Conservation (phyloP, 257 asterid species). For the Nicotiana benthamiana region DNA sequence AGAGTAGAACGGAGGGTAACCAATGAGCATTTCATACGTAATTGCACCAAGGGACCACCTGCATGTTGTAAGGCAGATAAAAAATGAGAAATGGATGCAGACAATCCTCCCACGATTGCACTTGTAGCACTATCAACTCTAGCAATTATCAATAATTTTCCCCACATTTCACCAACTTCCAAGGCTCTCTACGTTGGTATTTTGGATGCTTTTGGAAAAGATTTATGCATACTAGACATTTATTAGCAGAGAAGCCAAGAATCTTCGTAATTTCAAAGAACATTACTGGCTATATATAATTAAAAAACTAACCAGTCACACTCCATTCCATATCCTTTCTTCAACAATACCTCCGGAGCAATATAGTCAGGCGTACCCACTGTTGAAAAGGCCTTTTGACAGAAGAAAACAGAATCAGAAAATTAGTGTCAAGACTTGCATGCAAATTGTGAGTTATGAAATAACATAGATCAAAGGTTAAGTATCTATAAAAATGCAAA, state of each 20-base stretch:
- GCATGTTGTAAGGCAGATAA: neutral
- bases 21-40: conserved; percentile 18
- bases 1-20: conserved; percentile 20
- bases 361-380: conserved; percentile 11
- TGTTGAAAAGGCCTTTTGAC: conserved; percentile 7
- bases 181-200: neutral
- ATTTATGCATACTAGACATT: neutral
- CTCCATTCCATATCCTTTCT: conserved; percentile 12
- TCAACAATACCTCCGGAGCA: conserved; percentile 7
- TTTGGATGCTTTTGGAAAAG: neutral
- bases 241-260: neutral
- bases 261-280: neutral
- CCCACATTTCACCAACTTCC: neutral
- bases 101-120: neutral
- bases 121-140: neutral
- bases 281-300: neutral
- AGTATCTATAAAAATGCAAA: neutral
- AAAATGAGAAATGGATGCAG: neutral
- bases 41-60: conserved; percentile 20
- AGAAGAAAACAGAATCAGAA: neutral
- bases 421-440: neutral
- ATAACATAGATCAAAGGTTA: neutral
- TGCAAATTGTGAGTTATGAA: neutral
- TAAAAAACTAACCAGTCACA: conserved; percentile 8
- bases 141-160: neutral